Percentiles rank a stretch among this genome's conserved stretches.
phyloP scores from a whole-genome alignment of 148 eudicot genomes.

The Heliamphora exappendiculata region DNA sequence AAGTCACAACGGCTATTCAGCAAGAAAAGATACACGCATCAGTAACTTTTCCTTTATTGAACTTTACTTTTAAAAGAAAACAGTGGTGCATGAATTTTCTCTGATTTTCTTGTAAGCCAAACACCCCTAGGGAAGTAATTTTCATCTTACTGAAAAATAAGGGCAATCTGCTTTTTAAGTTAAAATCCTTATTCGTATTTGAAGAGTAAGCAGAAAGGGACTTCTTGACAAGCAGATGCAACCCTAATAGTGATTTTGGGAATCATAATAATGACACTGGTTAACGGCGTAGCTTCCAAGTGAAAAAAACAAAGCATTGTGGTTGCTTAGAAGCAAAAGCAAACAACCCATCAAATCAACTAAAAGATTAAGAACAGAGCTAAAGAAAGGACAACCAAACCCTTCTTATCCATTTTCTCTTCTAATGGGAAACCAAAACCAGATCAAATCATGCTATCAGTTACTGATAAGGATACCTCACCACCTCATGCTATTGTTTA shows the following conservation, averaged over 20 bases:
- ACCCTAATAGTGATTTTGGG: background rate
- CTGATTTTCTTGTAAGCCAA: no score
- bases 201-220: no score
- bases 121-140: no score
- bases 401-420: background rate
- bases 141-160: no score
- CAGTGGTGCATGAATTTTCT: no score
- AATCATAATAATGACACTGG: background rate
- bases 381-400: slow-evolving; percentile 3
- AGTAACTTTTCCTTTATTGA: no score
- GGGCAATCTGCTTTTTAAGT: no score
- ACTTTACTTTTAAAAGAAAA: no score
- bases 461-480: slow-evolving; percentile 14
- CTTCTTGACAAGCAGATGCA: no score
- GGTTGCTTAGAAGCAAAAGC: slow-evolving; percentile 22
- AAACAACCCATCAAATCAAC: slow-evolving; percentile 14
- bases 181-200: no score
- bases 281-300: slow-evolving; percentile 12
- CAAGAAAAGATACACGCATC: no score
- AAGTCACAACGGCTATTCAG: no score
- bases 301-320: slow-evolving; percentile 11
- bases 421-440: background rate
- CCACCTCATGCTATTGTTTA: background rate
- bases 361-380: slow-evolving; percentile 8
- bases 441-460: background rate